These are phyloP conservation scores for Candida silvatica DNA, from an alignment of 805 yeast genomes.

Conservation along the genomic window DNA sequence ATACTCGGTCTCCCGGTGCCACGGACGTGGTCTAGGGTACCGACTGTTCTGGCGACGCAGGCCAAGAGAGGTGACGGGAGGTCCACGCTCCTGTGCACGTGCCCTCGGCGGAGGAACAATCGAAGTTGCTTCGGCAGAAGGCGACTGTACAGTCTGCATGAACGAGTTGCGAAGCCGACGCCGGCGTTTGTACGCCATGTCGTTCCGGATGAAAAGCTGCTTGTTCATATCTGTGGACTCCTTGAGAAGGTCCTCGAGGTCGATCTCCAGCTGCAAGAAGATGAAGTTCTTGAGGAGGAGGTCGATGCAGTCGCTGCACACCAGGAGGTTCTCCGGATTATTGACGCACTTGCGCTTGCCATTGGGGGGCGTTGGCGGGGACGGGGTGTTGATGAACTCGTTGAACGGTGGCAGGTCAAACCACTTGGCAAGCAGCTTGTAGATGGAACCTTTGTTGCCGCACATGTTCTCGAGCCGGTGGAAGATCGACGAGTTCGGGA, in stretches of 20 bases:
- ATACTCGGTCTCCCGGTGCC: no score
- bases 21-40: no score
- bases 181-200: slow-evolving; percentile 23
- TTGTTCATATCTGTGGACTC: slow-evolving; percentile 2
- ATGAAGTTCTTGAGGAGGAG: slow-evolving; percentile 20
- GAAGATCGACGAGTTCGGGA: slow-evolving; percentile 22
- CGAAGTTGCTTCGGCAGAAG: no score
- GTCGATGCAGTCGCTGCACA: slow-evolving; percentile 19
- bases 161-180: no score
- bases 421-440: slow-evolving; percentile 25
- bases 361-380: slow-evolving; percentile 27
- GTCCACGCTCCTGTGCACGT: no score
- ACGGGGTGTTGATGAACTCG: slow-evolving; percentile 22
- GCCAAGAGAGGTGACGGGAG: no score
- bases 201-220: slow-evolving; percentile 17
- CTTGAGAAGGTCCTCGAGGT: slow-evolving; percentile 18
- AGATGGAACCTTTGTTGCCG: slow-evolving; percentile 18
- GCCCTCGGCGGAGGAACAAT: no score
- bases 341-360: slow-evolving; percentile 15
- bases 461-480: slow-evolving; percentile 18
- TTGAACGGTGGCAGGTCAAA: slow-evolving; percentile 28
- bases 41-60: no score
- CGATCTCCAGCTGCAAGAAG: slow-evolving; percentile 21
- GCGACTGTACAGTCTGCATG: no score
- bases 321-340: slow-evolving; percentile 25